Percentiles rank a stretch among this genome's conserved stretches.
phyloP scores from a whole-genome alignment of 495 filamentous ascomycete genomes.

The Margaritispora aquatica region DNA sequence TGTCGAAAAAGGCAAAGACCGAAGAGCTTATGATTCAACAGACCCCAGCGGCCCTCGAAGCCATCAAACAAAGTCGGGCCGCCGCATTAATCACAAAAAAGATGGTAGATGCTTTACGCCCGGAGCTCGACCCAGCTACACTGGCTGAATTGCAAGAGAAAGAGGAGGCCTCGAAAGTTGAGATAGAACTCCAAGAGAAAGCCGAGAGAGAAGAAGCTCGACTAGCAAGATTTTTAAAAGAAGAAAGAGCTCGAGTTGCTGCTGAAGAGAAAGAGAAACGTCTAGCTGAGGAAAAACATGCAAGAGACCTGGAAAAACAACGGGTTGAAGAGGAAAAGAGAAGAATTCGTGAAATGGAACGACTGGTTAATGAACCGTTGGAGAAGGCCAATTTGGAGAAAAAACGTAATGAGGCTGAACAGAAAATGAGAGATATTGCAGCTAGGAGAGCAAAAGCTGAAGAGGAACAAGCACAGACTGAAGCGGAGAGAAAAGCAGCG shows the following conservation, averaged over 20 bases:
- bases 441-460: constrained; percentile 10
- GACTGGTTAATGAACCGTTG: no score
- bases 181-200: neutral
- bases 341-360: no score
- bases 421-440: no score
- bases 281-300: no score
- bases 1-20: neutral
- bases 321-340: no score
- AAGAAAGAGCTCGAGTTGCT: constrained; percentile 7
- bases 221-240: neutral
- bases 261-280: constrained; percentile 15
- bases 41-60: neutral
- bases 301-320: no score
- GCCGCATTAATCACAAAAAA: constrained; percentile 6
- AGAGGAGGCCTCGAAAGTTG: neutral
- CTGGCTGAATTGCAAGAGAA: constrained; percentile 8
- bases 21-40: neutral
- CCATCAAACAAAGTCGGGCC: constrained; percentile 1
- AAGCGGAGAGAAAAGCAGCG: constrained; percentile 12
- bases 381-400: no score
- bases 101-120: neutral
- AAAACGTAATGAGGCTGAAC: no score
- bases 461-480: constrained; percentile 18
- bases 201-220: constrained; percentile 8
- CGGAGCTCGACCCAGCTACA: neutral